Evolutionary conservation across 2,329 filamentous ascomycete species (phyloP).

Genomic region (Colletotrichum trifolii): DNA sequence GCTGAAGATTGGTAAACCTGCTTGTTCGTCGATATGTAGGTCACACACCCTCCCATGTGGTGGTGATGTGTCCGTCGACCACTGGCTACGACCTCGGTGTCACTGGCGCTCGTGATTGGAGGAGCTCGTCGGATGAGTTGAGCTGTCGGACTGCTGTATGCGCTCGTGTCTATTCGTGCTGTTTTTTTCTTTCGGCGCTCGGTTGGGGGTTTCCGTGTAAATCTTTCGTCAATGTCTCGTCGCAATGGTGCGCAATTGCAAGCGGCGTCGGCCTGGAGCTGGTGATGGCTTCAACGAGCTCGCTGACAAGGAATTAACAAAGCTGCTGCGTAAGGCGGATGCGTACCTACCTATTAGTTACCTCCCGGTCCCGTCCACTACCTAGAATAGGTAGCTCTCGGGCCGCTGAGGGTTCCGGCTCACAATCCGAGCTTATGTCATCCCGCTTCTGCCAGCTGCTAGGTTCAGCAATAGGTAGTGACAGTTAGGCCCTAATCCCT

Average conservation of each 20-base stretch:
- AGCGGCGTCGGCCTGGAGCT: neutral
- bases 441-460: neutral
- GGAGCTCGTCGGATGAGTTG: neutral
- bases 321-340: neutral
- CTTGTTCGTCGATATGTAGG: neutral
- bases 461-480: neutral
- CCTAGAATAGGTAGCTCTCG: neutral
- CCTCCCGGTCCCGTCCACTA: too few species aligned
- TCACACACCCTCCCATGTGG: slow-evolving; percentile 19
- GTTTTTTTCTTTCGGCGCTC: neutral
- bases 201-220: neutral
- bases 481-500: neutral
- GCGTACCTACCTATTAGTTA: too few species aligned
- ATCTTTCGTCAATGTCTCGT: neutral
- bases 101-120: slow-evolving; percentile 14
- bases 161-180: neutral
- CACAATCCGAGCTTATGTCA: slow-evolving; percentile 17
- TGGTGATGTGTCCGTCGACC: slow-evolving; percentile 13
- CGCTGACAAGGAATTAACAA: slow-evolving; percentile 5
- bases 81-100: slow-evolving; percentile 9
- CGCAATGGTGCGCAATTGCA: neutral
- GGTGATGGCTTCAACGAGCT: slow-evolving; percentile 23
- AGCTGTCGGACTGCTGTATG: neutral
- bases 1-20: neutral
- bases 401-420: slow-evolving; percentile 21